Percentiles rank a stretch among this genome's conserved stretches.
Conservation (phyloP, 768 basidiomycete species). For the Macrolepiota fuliginosa region DNA sequence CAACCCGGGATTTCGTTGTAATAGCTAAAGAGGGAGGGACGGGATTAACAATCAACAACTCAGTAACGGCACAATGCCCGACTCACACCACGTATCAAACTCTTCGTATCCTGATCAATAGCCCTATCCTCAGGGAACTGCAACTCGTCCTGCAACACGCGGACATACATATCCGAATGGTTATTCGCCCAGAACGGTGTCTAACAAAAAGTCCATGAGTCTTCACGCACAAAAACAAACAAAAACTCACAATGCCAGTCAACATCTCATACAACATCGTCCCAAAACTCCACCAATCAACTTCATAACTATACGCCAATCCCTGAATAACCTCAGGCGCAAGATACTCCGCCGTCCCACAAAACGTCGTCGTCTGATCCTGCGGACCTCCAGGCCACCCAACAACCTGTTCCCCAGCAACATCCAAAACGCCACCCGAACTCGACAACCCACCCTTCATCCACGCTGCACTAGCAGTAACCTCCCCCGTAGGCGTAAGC, state of each 20-base stretch:
- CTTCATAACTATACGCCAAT: conserved; percentile 85
- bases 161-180: conserved; percentile 92
- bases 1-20: conserved; percentile 90
- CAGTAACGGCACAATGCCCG: conserved; percentile 1
- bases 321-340: conserved; percentile 97
- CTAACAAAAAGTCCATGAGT: conserved; percentile 34
- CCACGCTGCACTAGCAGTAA: conserved; percentile 65
- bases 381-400: conserved; percentile 58
- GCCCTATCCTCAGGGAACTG: conserved; percentile 86
- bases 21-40: conserved; percentile 47
- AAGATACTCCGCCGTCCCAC: conserved; percentile 94
- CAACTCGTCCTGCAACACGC: conserved; percentile 87
- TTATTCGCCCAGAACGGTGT: conserved; percentile 93
- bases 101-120: conserved; percentile 95
- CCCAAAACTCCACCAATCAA: conserved; percentile 98
- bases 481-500: conserved; percentile 55
- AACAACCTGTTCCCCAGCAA: conserved; percentile 34
- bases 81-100: conserved; percentile 90
- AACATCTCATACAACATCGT: conserved; percentile 99
- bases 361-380: conserved; percentile 85
- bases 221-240: conserved; percentile 6
- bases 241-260: conserved; percentile 80
- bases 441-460: conserved; percentile 46
- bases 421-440: background rate
- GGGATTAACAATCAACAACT: conserved; percentile 8